Evolutionary conservation across 2,329 filamentous ascomycete genomes (phyloP).

Genomic region (Nigrospora sphaerica): DNA sequence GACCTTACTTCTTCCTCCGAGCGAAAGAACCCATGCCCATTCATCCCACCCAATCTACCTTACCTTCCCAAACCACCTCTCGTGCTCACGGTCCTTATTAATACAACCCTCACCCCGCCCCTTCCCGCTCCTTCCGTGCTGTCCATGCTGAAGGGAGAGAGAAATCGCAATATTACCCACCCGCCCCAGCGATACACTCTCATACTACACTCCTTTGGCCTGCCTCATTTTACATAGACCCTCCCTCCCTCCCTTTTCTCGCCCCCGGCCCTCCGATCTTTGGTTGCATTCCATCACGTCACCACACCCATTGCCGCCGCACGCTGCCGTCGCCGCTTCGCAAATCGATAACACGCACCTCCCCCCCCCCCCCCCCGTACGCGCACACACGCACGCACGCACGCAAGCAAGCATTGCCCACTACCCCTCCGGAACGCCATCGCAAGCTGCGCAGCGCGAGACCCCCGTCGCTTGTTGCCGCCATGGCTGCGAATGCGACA

Average conservation of each 20-base stretch:
- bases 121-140: background rate
- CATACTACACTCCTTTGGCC: background rate
- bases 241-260: background rate
- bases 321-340: background rate
- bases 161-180: too few relatives aligned
- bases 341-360: too few relatives aligned
- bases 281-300: too few relatives aligned
- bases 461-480: slow-evolving; percentile 3
- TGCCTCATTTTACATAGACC: background rate
- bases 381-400: too few relatives aligned
- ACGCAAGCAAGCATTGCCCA: background rate
- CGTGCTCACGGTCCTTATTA: background rate
- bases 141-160: too few relatives aligned
- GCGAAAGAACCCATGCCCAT: too few relatives aligned
- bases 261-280: background rate
- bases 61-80: background rate
- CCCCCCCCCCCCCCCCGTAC: too few relatives aligned
- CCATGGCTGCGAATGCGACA: slow-evolving; percentile 42
- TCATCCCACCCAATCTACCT: too few relatives aligned
- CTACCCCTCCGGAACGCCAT: background rate
- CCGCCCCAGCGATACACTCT: too few relatives aligned
- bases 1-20: too few relatives aligned
- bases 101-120: background rate
- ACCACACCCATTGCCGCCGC: too few relatives aligned
- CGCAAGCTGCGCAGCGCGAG: background rate